Evolutionary conservation across 805 yeast genomes (phyloP).

Genomic region (Hanseniaspora lachancei): DNA sequence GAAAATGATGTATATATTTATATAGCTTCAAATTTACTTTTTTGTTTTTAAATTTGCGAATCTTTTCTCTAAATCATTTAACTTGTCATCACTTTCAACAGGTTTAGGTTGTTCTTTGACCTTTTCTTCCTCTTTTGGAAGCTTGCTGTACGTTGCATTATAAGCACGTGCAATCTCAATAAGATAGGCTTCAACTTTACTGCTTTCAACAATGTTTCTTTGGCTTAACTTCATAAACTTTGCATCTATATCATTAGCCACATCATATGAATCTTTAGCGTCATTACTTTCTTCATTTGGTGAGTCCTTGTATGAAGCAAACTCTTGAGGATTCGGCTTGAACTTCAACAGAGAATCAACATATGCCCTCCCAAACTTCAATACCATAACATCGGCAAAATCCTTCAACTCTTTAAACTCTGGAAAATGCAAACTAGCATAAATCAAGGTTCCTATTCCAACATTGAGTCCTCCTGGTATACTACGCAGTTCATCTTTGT

Average conservation of each 20-base stretch:
- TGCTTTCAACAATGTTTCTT: conserved; percentile 52
- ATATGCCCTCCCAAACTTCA: conserved; percentile 59
- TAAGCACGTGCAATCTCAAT: conserved; percentile 73
- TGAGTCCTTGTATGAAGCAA: neutral
- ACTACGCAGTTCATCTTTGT: conserved; percentile 25
- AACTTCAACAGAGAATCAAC: conserved; percentile 28
- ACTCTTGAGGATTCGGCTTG: conserved; percentile 9
- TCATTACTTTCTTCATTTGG: conserved; percentile 12
- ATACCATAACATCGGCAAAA: conserved; percentile 48
- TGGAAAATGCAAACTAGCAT: conserved; percentile 49
- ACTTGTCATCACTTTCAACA: conserved; percentile 31
- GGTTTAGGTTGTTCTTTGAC: conserved; percentile 24
- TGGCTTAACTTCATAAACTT: conserved; percentile 51
- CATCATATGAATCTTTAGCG: conserved; percentile 30
- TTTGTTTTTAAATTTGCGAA: conserved; percentile 53
- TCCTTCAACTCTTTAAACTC: conserved; percentile 60
- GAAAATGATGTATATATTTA: conserved; percentile 5
- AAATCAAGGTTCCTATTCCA: conserved; percentile 58
- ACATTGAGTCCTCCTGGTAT: conserved; percentile 44
- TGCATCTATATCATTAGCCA: conserved; percentile 39
- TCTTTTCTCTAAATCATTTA: conserved; percentile 55
- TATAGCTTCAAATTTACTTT: neutral
- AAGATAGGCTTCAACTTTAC: conserved; percentile 55
- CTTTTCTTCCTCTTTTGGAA: conserved; percentile 25
- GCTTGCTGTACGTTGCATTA: conserved; percentile 56